phyloP scores from a whole-genome alignment of 768 basidiomycete species.

The Kwoniella shandongensis region DNA sequence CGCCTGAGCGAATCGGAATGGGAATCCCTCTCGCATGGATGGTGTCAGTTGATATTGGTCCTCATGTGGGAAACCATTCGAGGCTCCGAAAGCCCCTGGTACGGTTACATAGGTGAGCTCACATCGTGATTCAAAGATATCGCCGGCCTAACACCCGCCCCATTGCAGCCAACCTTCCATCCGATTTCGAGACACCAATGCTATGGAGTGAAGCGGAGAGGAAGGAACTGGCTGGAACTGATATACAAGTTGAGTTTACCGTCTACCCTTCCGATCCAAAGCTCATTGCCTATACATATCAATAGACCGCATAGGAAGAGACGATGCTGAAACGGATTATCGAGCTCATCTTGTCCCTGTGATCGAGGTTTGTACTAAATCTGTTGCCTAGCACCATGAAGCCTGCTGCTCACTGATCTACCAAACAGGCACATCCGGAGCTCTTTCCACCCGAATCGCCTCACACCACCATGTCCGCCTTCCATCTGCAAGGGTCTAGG shows the following conservation, averaged over 20 bases:
- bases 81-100: constrained; percentile 67
- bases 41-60: constrained; percentile 83
- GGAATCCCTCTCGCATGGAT: constrained; percentile 69
- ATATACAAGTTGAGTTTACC: constrained; percentile 67
- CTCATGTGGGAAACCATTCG: constrained; percentile 92
- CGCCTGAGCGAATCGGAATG: constrained; percentile 67
- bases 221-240: constrained; percentile 72
- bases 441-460: constrained; percentile 60
- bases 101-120: constrained; percentile 66
- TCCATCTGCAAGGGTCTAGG: constrained; percentile 85
- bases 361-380: constrained; percentile 60
- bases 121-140: too few relatives aligned
- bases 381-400: background rate
- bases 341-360: constrained; percentile 67
- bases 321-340: constrained; percentile 76
- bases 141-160: background rate
- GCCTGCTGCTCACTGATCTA: background rate
- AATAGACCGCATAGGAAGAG: constrained; percentile 80
- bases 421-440: constrained; percentile 42
- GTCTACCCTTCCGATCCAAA: background rate
- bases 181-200: constrained; percentile 82
- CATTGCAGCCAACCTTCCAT: constrained; percentile 65
- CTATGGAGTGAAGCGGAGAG: constrained; percentile 81
- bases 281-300: background rate
- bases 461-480: constrained; percentile 69